These are phyloP conservation scores for Malus hybrid DNA, from an alignment of 331 rosid species.

Conservation along the genomic window DNA sequence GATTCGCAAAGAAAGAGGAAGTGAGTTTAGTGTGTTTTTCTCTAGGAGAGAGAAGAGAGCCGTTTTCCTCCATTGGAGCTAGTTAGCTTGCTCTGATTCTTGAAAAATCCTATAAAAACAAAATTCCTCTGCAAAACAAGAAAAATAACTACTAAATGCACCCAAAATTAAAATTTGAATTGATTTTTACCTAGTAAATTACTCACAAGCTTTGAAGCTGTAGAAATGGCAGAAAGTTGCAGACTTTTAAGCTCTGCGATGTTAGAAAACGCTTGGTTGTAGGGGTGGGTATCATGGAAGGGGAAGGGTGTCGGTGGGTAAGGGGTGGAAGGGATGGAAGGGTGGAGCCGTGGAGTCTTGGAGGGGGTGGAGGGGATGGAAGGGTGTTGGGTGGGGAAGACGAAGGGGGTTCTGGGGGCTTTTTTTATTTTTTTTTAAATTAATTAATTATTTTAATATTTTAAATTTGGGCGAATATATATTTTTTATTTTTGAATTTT, in stretches of 20 bases:
- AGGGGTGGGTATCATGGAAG: too few relatives aligned
- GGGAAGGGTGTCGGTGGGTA: too few relatives aligned
- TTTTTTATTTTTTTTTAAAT: too few relatives aligned
- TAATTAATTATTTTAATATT: too few relatives aligned
- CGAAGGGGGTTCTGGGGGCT: too few relatives aligned
- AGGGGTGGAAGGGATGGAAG: too few relatives aligned
- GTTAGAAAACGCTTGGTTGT: neutral
- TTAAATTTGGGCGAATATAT: too few relatives aligned
- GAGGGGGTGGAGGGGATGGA: too few relatives aligned
- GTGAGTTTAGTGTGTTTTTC: constrained; percentile 28
- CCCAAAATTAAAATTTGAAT: constrained; percentile 3
- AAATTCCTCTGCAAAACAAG: constrained; percentile 10
- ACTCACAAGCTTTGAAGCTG: neutral
- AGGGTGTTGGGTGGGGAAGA: too few relatives aligned
- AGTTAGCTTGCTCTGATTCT: constrained; percentile 9
- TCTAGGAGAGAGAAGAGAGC: constrained; percentile 32
- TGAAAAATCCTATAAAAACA: neutral
- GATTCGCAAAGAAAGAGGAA: constrained; percentile 50
- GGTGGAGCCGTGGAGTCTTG: too few relatives aligned
- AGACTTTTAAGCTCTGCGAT: neutral
- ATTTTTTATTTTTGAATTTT: too few relatives aligned
- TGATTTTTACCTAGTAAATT: neutral
- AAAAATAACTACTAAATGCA: constrained; percentile 9
- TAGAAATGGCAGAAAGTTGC: neutral
- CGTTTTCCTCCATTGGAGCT: constrained; percentile 49